Conservation (phyloP, 768 basidiomycete species). For the Naganishia onofrii region DNA sequence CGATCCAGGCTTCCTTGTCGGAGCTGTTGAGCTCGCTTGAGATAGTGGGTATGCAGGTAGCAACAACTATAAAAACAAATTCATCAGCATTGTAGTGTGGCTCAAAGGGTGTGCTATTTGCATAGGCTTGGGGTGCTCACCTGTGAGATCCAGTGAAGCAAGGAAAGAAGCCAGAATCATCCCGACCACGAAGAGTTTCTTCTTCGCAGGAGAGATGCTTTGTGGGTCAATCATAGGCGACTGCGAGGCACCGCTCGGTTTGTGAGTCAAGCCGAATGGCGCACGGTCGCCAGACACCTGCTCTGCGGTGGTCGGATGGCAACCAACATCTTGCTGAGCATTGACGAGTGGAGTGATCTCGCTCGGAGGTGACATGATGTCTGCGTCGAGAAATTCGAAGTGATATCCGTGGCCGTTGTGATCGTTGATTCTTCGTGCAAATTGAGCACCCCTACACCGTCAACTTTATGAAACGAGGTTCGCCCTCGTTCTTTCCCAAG, state of each 20-base stretch:
- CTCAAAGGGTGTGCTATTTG: neutral
- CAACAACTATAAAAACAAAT: neutral
- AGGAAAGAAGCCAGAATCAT: constrained; percentile 18
- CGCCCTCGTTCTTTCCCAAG: neutral
- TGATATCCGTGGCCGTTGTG: too few species aligned
- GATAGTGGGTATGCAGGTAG: constrained; percentile 13
- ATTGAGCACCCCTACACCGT: too few species aligned
- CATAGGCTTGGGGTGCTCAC: neutral
- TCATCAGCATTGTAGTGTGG: neutral
- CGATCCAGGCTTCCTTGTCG: constrained; percentile 14
- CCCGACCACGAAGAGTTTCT: constrained; percentile 2
- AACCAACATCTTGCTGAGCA: neutral
- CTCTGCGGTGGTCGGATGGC: neutral
- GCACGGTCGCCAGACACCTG: neutral
- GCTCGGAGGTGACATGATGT: neutral
- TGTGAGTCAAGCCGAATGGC: too few species aligned
- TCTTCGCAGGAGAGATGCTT: constrained; percentile 10
- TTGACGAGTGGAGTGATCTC: constrained; percentile 1
- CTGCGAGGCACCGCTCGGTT: neutral
- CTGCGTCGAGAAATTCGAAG: neutral
- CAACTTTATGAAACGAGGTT: too few species aligned
- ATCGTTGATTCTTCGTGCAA: too few species aligned
- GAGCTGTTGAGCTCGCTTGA: constrained; percentile 19
- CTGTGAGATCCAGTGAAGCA: constrained; percentile 11
- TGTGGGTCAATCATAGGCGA: constrained; percentile 10